A percentile compares a stretch with the other conserved stretches of the same genome.
Conservation (phyloP, 495 filamentous ascomycete species). For the Neurospora terricola region DNA sequence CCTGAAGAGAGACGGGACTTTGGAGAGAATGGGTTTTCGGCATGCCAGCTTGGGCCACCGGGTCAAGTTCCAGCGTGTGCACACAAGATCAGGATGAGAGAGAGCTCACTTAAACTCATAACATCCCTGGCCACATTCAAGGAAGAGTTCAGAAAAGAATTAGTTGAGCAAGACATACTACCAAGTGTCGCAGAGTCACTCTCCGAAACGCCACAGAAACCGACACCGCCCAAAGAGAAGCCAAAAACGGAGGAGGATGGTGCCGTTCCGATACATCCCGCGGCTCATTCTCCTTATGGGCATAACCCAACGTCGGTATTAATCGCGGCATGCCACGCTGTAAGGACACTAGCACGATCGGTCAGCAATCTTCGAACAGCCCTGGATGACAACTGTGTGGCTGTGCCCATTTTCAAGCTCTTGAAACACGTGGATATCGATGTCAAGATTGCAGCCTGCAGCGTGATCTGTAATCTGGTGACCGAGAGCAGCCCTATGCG, state of each 20-base stretch:
- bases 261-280: slow-evolving; percentile 1
- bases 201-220: slow-evolving; percentile 43
- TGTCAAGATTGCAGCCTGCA: slow-evolving; percentile 77
- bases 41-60: slow-evolving; percentile 44
- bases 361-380: slow-evolving; percentile 75
- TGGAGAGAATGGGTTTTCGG: slow-evolving; percentile 12
- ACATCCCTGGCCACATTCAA: slow-evolving; percentile 70
- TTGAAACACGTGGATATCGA: slow-evolving; percentile 67
- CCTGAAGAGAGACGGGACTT: slow-evolving; percentile 11
- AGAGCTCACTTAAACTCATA: slow-evolving; percentile 67
- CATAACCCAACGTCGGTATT: slow-evolving; percentile 54
- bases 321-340: slow-evolving; percentile 73
- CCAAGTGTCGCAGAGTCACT: slow-evolving; percentile 78
- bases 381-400: slow-evolving; percentile 75
- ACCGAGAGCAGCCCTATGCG: slow-evolving; percentile 85
- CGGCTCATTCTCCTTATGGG: slow-evolving; percentile 16
- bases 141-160: slow-evolving; percentile 72
- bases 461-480: slow-evolving; percentile 72
- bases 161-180: slow-evolving; percentile 72
- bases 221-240: slow-evolving; percentile 17
- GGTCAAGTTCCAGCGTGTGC: slow-evolving; percentile 54
- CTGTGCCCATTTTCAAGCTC: slow-evolving; percentile 66
- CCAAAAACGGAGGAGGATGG: slow-evolving; percentile 6
- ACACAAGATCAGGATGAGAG: slow-evolving; percentile 69
- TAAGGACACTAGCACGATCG: slow-evolving; percentile 69